Conservation (phyloP, 495 filamentous ascomycete species). For the Daldinia decipiens region DNA sequence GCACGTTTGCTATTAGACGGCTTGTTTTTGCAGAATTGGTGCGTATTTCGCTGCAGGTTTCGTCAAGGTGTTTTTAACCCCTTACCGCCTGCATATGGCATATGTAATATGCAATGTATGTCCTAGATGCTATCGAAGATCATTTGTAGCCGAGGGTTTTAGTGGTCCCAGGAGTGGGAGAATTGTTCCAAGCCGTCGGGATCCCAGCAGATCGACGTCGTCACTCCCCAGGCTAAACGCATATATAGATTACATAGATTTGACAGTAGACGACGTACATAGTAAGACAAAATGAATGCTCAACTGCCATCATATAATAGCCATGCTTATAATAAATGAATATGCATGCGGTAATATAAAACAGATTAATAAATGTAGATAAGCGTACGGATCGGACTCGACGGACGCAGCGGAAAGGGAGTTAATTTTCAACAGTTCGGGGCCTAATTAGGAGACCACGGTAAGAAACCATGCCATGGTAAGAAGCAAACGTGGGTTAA, state of each 20-base stretch:
- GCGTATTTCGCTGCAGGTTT: constrained; percentile 27
- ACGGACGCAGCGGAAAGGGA: constrained; percentile 2
- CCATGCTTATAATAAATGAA: constrained; percentile 2
- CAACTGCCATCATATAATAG: constrained; percentile 1
- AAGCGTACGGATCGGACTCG: background rate
- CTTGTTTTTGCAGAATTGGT: constrained; percentile 23
- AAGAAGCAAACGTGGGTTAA: background rate
- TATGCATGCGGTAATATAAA: constrained; percentile 9
- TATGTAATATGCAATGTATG: constrained; percentile 7
- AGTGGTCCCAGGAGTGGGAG: constrained; percentile 24
- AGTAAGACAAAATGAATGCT: background rate
- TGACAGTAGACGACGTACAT: background rate
- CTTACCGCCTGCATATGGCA: constrained; percentile 31
- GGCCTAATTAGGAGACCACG: background rate
- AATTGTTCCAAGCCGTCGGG: constrained; percentile 44
- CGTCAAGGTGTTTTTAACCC: constrained; percentile 24
- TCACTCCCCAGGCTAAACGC: constrained; percentile 3
- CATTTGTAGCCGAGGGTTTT: constrained; percentile 23
- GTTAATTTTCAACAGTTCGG: constrained; percentile 1
- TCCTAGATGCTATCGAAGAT: constrained; percentile 40
- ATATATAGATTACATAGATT: background rate
- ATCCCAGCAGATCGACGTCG: constrained; percentile 23
- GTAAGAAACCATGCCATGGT: background rate
- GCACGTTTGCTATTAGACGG: constrained; percentile 17
- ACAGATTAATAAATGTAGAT: constrained; percentile 3